These are phyloP conservation scores for Aspergillus nidulans DNA, from an alignment of 495 filamentous ascomycete species.

Conservation along the genomic window DNA sequence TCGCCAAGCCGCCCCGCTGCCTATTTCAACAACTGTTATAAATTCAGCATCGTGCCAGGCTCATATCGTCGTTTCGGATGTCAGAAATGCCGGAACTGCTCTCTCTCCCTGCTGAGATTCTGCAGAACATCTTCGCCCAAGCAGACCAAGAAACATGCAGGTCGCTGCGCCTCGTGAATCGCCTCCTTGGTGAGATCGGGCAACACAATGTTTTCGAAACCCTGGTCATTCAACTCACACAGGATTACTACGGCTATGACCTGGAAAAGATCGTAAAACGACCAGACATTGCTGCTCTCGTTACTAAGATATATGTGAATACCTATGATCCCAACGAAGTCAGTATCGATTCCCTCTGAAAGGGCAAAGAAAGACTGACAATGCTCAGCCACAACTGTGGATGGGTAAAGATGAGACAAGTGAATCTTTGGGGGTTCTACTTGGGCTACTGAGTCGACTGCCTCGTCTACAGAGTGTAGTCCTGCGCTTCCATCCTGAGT, in stretches of 20 bases:
- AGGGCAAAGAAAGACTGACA: background rate
- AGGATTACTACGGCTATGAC: background rate
- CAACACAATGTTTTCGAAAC: background rate
- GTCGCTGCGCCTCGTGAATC: background rate
- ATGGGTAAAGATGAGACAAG: too few relatives aligned
- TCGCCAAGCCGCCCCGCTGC: too few relatives aligned
- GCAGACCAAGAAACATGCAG: background rate
- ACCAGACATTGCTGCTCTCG: background rate
- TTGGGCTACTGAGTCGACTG: too few relatives aligned
- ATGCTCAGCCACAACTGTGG: slow-evolving; percentile 8
- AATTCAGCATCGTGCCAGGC: too few relatives aligned
- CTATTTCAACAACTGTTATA: too few relatives aligned
- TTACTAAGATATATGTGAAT: background rate
- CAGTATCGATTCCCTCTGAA: background rate
- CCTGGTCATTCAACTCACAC: background rate
- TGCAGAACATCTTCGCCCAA: slow-evolving; percentile 1
- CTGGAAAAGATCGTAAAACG: background rate
- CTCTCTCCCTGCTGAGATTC: slow-evolving; percentile 5
- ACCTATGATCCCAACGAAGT: background rate
- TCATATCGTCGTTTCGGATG: too few relatives aligned
- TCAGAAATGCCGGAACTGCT: background rate
- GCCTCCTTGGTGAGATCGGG: background rate
- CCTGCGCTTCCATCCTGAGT: slow-evolving; percentile 21
- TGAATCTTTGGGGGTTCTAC: too few relatives aligned
- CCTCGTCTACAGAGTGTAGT: slow-evolving; percentile 16